These are phyloP conservation scores for Boletus fagicola DNA, from an alignment of 768 basidiomycete genomes.

Conservation along the genomic window DNA sequence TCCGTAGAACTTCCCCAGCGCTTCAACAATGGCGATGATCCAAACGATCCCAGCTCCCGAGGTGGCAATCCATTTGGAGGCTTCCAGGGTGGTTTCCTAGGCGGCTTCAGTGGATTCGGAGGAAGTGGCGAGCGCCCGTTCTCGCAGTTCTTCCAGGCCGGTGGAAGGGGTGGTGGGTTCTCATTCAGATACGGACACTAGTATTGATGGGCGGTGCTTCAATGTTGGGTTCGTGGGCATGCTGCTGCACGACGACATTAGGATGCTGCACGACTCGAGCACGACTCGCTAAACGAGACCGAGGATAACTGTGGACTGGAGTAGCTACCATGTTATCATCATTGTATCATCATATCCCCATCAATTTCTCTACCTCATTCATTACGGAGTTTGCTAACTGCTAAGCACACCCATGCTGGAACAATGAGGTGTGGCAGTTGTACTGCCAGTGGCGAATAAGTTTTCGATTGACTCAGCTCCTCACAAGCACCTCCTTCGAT, in stretches of 20 bases:
- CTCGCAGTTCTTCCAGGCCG: constrained; percentile 81
- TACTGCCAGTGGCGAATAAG: no score
- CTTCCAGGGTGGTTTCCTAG: constrained; percentile 41
- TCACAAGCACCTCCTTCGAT: not conserved
- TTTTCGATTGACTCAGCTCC: not conserved
- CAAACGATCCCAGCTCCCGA: constrained; percentile 78
- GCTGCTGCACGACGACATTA: not conserved
- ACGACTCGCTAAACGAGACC: not conserved
- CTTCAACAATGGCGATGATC: constrained; percentile 95
- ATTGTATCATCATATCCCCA: constrained; percentile 13
- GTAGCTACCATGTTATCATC: not conserved
- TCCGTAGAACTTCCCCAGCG: constrained; percentile 70
- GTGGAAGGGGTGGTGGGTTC: constrained; percentile 37
- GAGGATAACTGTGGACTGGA: constrained; percentile 5
- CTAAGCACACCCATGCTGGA: not conserved
- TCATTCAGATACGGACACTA: constrained; percentile 32
- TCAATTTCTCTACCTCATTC: not conserved
- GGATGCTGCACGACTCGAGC: not conserved
- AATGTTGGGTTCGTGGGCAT: not conserved
- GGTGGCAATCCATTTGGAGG: constrained; percentile 53
- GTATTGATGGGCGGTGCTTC: not conserved
- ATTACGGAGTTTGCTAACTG: not conserved
- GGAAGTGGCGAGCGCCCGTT: constrained; percentile 66
- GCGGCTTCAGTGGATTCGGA: no score
- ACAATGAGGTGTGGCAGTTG: not conserved